Evolutionary conservation across 1,284 basidiomycete species (phyloP), one percentile per base, ranked within the genome.

Genomic region (Malassezia sp.): DNA sequence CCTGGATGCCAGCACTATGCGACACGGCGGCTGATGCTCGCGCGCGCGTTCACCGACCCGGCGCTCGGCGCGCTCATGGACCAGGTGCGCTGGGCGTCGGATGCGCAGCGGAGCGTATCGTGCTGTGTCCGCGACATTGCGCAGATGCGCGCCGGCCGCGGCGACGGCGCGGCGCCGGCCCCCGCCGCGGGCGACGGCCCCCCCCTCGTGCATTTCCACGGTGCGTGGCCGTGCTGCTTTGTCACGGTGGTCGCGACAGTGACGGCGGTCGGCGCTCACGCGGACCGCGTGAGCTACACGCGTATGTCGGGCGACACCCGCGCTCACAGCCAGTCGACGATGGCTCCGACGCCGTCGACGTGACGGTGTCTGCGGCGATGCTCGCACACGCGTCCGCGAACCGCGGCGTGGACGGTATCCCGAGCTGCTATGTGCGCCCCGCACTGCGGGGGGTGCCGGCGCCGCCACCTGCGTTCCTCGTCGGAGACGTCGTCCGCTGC

Each of bases 181-280:
- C 15, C 6, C 15, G 6, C 30, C 30, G 30, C 7, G 26, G 12
- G 6, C 26, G 26, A 27, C 26, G 6, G 6, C 12, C 12, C 26
- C 26, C 6, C 26, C 7, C 23, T 18, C 5, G 7, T 43, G 28
- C 44, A 37, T 20, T 28, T 21, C 17, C 42, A 50, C 29, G 26
- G 36, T 5, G 30, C 17, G 6, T 50, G 48, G 42, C 42, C 42
- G 21, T 50, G 48, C 38, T 23, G 40, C 2, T 40, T 24, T 41
- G 48, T 41, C 20, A 30, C 31, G 22, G 20, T 50, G 17, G 36
- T 39, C n/a, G 48, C 34, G 20, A 42, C 30, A 3, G 20, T 50
- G 8, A 42, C 45, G 6, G 48, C 31, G 4, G 37, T 39, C 2
- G 35, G 26, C 17, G 23, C 11, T 3, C 21, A 18, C 21, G 41